phyloP scores from a whole-genome alignment of 2,329 filamentous ascomycete species.

The Fusarium zealandicum region DNA sequence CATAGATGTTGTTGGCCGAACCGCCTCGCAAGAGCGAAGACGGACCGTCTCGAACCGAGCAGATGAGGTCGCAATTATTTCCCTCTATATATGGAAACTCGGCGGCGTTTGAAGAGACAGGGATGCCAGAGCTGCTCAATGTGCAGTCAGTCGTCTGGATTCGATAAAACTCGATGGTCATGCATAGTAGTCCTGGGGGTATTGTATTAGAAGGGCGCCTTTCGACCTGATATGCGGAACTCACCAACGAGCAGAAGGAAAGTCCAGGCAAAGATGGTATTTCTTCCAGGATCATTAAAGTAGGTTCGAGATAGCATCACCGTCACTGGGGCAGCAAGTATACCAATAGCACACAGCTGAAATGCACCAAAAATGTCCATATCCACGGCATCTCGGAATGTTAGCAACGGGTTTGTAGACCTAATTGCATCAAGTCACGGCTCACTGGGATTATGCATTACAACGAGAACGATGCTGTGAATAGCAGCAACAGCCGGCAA shows the following conservation, averaged over 20 bases:
- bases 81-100: constrained; percentile 54
- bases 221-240: constrained; percentile 4
- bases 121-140: constrained; percentile 47
- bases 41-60: constrained; percentile 55
- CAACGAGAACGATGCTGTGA: constrained; percentile 68
- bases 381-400: constrained; percentile 62
- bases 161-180: constrained; percentile 71
- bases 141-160: constrained; percentile 54
- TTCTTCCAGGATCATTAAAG: constrained; percentile 68
- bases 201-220: not conserved
- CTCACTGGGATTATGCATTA: constrained; percentile 65
- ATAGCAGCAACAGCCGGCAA: constrained; percentile 70
- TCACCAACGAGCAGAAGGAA: constrained; percentile 65
- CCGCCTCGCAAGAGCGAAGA: constrained; percentile 62
- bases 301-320: constrained; percentile 69
- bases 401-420: not conserved
- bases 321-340: constrained; percentile 68
- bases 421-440: not conserved
- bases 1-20: constrained; percentile 66
- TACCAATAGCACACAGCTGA: constrained; percentile 71
- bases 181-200: constrained; percentile 60
- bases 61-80: constrained; percentile 56
- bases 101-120: constrained; percentile 45
- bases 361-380: constrained; percentile 75
- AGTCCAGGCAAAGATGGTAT: constrained; percentile 73